Evolutionary conservation across 1,139 yeast species (phyloP).

Genomic region (Pneumocystis oryctolagi): DNA sequence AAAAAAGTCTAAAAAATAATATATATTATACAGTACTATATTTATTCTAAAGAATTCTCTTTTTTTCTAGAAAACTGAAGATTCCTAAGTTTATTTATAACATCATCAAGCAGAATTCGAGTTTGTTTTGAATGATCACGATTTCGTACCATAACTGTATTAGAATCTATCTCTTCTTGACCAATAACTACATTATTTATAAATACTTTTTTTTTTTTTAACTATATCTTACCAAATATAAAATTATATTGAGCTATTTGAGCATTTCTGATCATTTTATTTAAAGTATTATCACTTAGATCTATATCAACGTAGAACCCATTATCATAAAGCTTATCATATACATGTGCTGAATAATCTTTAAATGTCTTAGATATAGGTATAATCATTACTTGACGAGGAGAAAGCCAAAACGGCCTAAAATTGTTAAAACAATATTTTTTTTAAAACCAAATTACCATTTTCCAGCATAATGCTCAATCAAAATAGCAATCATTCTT

Average conservation of each 20-base stretch:
- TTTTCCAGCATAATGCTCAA: slow-evolving; percentile 82
- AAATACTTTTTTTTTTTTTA: background rate
- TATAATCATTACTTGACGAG: slow-evolving; percentile 77
- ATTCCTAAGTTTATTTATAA: slow-evolving; percentile 20
- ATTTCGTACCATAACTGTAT: slow-evolving; percentile 52
- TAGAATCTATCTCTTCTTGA: slow-evolving; percentile 56
- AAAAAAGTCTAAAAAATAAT: background rate
- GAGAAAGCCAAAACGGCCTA: slow-evolving; percentile 83
- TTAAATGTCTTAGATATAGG: slow-evolving; percentile 56
- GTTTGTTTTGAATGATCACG: slow-evolving; percentile 36
- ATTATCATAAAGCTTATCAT: slow-evolving; percentile 37
- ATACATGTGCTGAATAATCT: slow-evolving; percentile 40
- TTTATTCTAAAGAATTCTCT: slow-evolving; percentile 39
- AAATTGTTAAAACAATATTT: background rate
- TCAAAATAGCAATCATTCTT: slow-evolving; percentile 74
- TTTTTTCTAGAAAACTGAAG: slow-evolving; percentile 21
- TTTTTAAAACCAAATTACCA: slow-evolving; percentile 35
- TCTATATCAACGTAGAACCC: slow-evolving; percentile 63
- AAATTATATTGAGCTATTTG: slow-evolving; percentile 65
- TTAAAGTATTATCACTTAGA: slow-evolving; percentile 54
- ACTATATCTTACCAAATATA: slow-evolving; percentile 29
- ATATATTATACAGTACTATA: slow-evolving; percentile 18
- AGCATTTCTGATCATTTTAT: slow-evolving; percentile 66
- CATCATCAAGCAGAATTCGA: slow-evolving; percentile 19
- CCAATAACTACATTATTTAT: slow-evolving; percentile 42